Percentiles rank a stretch among this genome's conserved stretches.
Evolutionary conservation across 352 stramenopile genomes (phyloP).

Genomic region (Globisporangium sylvaticum): DNA sequence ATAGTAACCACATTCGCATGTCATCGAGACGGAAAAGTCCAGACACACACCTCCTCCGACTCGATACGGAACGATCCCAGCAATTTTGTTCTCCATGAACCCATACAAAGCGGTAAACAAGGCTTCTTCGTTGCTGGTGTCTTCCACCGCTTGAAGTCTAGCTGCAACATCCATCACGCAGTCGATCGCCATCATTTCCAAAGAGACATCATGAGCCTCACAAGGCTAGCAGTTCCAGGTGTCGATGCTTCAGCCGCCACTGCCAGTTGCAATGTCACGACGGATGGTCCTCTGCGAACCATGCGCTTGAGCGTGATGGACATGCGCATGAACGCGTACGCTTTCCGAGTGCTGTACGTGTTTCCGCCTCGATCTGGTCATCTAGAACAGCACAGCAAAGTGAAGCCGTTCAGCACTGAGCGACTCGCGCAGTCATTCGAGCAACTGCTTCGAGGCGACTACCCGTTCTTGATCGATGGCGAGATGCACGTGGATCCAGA

Average conservation of each 20-base stretch:
- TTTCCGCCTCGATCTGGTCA: conserved; percentile 1
- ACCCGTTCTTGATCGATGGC: conserved; percentile 4
- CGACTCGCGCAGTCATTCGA: conserved; percentile 10
- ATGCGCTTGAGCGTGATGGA: conserved; percentile 6
- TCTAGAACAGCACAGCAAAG: background rate
- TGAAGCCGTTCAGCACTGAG: background rate
- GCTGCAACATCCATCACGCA: no score
- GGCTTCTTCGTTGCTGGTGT: background rate
- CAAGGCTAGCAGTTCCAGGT: background rate
- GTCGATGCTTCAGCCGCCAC: background rate
- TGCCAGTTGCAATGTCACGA: background rate
- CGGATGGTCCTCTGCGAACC: background rate
- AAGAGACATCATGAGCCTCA: background rate
- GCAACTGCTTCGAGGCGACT: conserved; percentile 13
- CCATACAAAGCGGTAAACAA: background rate
- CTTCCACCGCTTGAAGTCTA: background rate
- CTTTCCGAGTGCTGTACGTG: conserved; percentile 14
- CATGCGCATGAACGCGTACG: conserved; percentile 13
- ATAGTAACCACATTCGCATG: no score
- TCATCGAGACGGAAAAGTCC: no score
- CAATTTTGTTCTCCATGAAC: background rate
- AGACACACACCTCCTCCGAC: no score
- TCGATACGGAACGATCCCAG: no score
- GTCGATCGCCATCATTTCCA: background rate
- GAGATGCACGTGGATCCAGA: conserved; percentile 1